A percentile compares a stretch with the other conserved stretches of the same genome.
Evolutionary conservation across 2,329 filamentous ascomycete species (phyloP).

Genomic region (Aspergillus caelatus): DNA sequence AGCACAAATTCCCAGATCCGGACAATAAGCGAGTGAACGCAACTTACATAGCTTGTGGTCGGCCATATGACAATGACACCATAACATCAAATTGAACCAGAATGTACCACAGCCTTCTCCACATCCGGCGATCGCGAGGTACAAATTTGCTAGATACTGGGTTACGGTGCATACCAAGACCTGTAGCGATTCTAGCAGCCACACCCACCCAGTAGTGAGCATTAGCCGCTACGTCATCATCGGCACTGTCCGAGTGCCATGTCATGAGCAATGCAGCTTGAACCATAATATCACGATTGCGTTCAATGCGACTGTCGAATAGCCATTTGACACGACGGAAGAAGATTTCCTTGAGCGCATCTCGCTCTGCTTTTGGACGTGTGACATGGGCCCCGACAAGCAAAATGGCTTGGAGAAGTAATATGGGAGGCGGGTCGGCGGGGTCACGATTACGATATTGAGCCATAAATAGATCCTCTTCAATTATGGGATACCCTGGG

Average conservation of each 20-base stretch:
- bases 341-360: constrained; percentile 52
- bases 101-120: constrained; percentile 49
- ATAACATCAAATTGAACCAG: constrained; percentile 49
- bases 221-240: constrained; percentile 59
- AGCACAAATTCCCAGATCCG: background rate
- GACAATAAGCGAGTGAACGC: background rate
- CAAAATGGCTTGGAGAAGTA: constrained; percentile 55
- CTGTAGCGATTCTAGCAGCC: constrained; percentile 55
- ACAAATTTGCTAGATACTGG: constrained; percentile 45
- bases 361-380: constrained; percentile 42
- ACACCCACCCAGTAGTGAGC: constrained; percentile 58
- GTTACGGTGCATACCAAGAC: constrained; percentile 57
- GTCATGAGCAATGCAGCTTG: constrained; percentile 59
- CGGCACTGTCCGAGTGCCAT: constrained; percentile 57
- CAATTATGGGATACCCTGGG: constrained; percentile 55
- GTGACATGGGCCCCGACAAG: constrained; percentile 57
- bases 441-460: constrained; percentile 53
- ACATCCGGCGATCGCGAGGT: constrained; percentile 46
- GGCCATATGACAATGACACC: constrained; percentile 51
- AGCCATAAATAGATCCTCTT: constrained; percentile 55
- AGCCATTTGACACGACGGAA: constrained; percentile 58
- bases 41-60: constrained; percentile 54
- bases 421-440: constrained; percentile 49
- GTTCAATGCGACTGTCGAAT: constrained; percentile 57
- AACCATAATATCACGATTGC: constrained; percentile 57